Conservation (phyloP, 192 early-diverging fungal genomes). For the Mortierella alpina region DNA sequence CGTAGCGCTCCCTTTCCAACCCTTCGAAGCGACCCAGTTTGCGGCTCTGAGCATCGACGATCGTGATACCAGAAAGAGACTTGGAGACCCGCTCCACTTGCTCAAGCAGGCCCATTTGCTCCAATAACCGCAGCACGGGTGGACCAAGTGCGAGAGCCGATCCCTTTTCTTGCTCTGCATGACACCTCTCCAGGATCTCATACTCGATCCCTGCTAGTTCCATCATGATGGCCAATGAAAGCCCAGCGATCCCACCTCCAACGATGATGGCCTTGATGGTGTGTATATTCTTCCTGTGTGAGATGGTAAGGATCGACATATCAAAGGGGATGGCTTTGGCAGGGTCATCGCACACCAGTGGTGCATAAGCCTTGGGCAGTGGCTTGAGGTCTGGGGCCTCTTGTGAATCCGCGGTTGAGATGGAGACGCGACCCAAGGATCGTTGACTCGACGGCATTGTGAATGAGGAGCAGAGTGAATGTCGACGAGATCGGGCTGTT, state of each 20-base stretch:
- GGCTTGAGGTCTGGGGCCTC: constrained; percentile 24
- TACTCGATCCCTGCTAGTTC: constrained; percentile 44
- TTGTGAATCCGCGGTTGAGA: not conserved
- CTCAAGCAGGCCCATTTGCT: constrained; percentile 42
- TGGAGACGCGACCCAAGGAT: not conserved
- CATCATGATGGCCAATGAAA: constrained; percentile 39
- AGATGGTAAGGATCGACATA: constrained; percentile 44
- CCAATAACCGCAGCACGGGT: constrained; percentile 31
- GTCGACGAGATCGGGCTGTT: not conserved
- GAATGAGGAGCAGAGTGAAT: not conserved
- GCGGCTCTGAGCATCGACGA: constrained; percentile 11
- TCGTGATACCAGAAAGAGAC: constrained; percentile 3
- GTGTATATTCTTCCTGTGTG: constrained; percentile 17
- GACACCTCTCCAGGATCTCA: constrained; percentile 29
- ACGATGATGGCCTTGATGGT: constrained; percentile 49
- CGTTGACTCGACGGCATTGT: constrained; percentile 2
- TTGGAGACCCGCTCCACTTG: constrained; percentile 26
- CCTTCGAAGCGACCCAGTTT: constrained; percentile 18
- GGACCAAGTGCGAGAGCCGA: constrained; percentile 30
- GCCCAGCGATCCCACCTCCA: constrained; percentile 42
- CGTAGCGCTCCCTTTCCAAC: constrained; percentile 14
- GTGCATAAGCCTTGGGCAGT: constrained; percentile 18
- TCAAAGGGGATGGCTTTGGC: constrained; percentile 26
- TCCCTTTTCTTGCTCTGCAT: constrained; percentile 18
- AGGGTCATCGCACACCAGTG: constrained; percentile 9